Base-by-base conservation (phyloP, 2,329 filamentous ascomycete genomes). In the Fusarium zealandicum region DNA sequence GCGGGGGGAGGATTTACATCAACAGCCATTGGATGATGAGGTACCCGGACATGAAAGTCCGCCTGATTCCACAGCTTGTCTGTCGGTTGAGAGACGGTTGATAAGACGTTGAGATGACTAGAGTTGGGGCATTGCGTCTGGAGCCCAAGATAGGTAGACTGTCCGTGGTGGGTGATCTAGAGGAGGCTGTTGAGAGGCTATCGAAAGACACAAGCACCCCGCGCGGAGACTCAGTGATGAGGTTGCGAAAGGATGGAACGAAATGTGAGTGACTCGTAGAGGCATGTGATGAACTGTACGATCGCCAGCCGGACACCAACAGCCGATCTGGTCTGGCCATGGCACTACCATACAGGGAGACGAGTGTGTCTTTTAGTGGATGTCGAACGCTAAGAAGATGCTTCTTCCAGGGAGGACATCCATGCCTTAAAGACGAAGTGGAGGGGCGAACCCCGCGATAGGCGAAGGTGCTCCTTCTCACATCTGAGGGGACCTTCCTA, bases 11-110 rank as follows among this genome's bases (percentile, higher is more conserved):
- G 28, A 37, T 32, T 51, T 59, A 18, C 20, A 31, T 22, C 30
- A 33, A 36, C 27, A n/a, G 44, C 53, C 37, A 67, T 67, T 67
- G 64, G 64, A 40, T 20, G 37, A 38, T 43, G 33, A 33, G 36
- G 27, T 48, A 47, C 17, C 49, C 64, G 64, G 64, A 67, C 52
- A 67, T 67, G 57, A 39, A 66, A 65, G 62, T 67, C 64, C 64
- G 64, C 10, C 37, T 41, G 51, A 46, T 60, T 58, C 45, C 37
- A 52, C 46, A 51, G 38, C 35, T 27, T 33, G 44, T 50, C 43
- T 33, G 44, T 50, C 43, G 42, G 48, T 50, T 43, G 47, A 51
- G 31, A 36, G 27, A 42, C 27, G 37, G 38, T 18, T 20, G 32
- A 42, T 20, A 20, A 20, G 13, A 31, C 27, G 13, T 36, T 50